These are phyloP conservation scores for Vickermania ingenoplastis DNA, from an alignment of 208 protist species.

Conservation along the genomic window DNA sequence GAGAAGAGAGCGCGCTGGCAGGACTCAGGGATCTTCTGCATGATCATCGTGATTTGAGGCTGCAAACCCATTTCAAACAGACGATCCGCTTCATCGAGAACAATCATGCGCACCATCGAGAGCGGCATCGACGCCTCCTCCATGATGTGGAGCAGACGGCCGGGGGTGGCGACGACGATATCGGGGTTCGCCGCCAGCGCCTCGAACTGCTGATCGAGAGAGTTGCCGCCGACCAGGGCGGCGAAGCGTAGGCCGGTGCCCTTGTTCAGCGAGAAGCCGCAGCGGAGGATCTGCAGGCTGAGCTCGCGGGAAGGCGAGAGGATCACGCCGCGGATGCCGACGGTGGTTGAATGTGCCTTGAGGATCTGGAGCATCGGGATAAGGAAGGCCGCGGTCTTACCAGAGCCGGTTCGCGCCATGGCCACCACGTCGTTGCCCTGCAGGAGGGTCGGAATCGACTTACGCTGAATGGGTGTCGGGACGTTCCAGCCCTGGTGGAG, in stretches of 20 bases:
- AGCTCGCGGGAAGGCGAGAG: slow-evolving; percentile 98
- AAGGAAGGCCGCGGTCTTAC: slow-evolving; percentile 98
- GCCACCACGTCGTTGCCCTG: slow-evolving; percentile 97
- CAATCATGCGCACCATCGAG: slow-evolving; percentile 87
- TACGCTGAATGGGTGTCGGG: slow-evolving; percentile 99
- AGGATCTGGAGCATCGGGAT: slow-evolving; percentile 96
- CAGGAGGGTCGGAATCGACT: slow-evolving; percentile 90
- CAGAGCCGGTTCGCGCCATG: slow-evolving; percentile 99
- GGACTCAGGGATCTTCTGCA: slow-evolving; percentile 88
- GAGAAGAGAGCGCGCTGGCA: slow-evolving; percentile 97
- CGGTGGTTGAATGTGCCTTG: slow-evolving; percentile 81
- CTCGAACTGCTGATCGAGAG: slow-evolving; percentile 97
- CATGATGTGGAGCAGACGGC: slow-evolving; percentile 96
- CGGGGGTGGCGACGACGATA: slow-evolving; percentile 98
- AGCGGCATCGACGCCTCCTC: slow-evolving; percentile 93
- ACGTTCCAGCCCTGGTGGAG: slow-evolving; percentile 95
- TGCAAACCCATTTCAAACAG: slow-evolving; percentile 98
- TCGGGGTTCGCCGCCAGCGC: slow-evolving; percentile 95
- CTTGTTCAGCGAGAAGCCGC: slow-evolving; percentile 91
- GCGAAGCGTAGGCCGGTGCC: slow-evolving; percentile 90
- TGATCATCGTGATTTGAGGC: slow-evolving; percentile 94
- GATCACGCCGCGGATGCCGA: slow-evolving; percentile 95
- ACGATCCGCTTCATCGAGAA: slow-evolving; percentile 99
- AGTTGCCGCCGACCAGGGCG: slow-evolving; percentile 95
- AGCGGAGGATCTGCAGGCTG: slow-evolving; percentile 95